Evolutionary conservation across 2,329 filamentous ascomycete genomes (phyloP).

Genomic region (Hyphodiscus sp.): DNA sequence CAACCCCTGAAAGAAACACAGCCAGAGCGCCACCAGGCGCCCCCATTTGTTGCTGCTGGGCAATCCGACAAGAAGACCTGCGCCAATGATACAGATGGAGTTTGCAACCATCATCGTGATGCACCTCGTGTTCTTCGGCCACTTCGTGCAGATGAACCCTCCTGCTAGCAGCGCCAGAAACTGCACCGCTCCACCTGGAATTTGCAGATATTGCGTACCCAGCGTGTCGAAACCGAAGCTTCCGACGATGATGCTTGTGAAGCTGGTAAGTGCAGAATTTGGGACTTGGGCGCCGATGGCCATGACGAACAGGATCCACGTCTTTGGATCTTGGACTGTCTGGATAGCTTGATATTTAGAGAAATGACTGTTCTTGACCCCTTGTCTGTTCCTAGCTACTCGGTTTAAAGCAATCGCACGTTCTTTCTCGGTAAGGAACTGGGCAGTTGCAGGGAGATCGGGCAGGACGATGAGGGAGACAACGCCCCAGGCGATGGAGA

Average conservation of each 20-base stretch:
- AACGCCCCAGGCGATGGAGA: conserved; percentile 48
- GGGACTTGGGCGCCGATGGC: conserved; percentile 46
- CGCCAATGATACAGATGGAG: conserved; percentile 46
- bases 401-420: conserved; percentile 47
- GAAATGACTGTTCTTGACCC: conserved; percentile 47
- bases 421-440: conserved; percentile 52
- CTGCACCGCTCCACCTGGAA: conserved; percentile 52
- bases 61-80: conserved; percentile 45
- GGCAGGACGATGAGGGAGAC: conserved; percentile 52
- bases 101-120: conserved; percentile 51
- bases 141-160: conserved; percentile 46
- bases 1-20: conserved; percentile 48
- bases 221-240: conserved; percentile 35
- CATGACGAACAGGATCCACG: conserved; percentile 51
- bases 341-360: conserved; percentile 41
- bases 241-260: conserved; percentile 23
- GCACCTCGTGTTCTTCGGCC: conserved; percentile 43
- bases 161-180: conserved; percentile 46
- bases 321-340: conserved; percentile 47
- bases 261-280: conserved; percentile 50
- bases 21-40: conserved; percentile 49
- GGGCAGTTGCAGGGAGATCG: conserved; percentile 55
- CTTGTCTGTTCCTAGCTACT: conserved; percentile 44
- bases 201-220: conserved; percentile 51
- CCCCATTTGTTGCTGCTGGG: conserved; percentile 48